Conservation (phyloP, 768 basidiomycete genomes). For the Gautieria morchelliformis region DNA sequence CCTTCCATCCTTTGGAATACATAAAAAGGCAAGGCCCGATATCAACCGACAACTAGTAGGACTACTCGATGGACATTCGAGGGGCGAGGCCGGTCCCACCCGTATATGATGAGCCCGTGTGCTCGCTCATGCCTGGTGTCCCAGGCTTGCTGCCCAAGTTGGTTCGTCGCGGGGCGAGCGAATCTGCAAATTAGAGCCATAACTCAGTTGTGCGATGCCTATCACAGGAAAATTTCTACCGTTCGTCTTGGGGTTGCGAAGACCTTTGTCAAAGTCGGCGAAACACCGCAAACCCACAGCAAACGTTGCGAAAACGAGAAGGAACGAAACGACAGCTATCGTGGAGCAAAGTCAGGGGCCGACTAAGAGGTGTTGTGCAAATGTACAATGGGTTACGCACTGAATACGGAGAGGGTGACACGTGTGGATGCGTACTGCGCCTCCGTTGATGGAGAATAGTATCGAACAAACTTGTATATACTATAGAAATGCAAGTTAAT, state of each 20-base stretch:
- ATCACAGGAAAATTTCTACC: conserved; percentile 30
- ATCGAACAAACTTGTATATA: conserved; percentile 75
- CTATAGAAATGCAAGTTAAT: background rate
- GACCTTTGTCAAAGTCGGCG: conserved; percentile 74
- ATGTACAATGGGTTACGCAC: conserved; percentile 30
- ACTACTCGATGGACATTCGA: conserved; percentile 70
- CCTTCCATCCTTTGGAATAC: background rate
- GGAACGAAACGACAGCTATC: conserved; percentile 64
- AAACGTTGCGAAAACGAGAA: conserved; percentile 68
- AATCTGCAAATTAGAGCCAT: background rate
- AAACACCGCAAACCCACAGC: conserved; percentile 71
- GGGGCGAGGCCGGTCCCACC: conserved; percentile 47
- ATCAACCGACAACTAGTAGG: background rate
- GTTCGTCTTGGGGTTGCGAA: conserved; percentile 60
- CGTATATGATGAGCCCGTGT: conserved; percentile 33
- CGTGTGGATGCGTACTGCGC: conserved; percentile 60
- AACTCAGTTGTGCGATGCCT: background rate
- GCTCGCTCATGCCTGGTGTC: conserved; percentile 36
- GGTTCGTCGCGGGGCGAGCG: background rate
- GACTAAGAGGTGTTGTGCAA: background rate
- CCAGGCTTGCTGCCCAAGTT: conserved; percentile 20
- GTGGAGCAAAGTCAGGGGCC: background rate
- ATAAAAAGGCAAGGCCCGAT: background rate
- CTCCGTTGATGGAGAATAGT: conserved; percentile 55
- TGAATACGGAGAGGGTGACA: conserved; percentile 72